A percentile compares a stretch with the other conserved stretches of the same genome.
These are phyloP conservation scores for Rhizopogon salebrosus DNA, from an alignment of 768 basidiomycete genomes.

Conservation along the genomic window DNA sequence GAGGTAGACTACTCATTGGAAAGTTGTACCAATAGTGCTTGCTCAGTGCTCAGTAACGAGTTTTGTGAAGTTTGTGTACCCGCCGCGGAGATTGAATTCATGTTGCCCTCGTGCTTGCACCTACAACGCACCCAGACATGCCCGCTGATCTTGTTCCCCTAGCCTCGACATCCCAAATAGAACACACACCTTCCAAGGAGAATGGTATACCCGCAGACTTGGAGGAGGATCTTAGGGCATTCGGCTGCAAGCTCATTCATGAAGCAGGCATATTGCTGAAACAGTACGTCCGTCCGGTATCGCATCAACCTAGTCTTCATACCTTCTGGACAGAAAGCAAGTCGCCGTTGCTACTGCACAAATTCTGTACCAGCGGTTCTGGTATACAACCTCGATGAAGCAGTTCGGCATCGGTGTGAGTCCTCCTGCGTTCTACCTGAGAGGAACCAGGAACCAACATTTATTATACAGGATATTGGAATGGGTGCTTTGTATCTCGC, in stretches of 20 bases:
- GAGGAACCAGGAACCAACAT: slow-evolving; percentile 6
- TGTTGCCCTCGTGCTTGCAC: too few relatives aligned
- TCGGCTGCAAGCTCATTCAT: slow-evolving; percentile 92
- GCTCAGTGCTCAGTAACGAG: too few relatives aligned
- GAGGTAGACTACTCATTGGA: slow-evolving; percentile 23
- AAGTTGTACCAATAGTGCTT: background rate
- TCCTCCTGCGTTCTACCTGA: slow-evolving; percentile 10
- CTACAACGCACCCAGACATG: slow-evolving; percentile 28
- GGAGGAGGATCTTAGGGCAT: slow-evolving; percentile 85
- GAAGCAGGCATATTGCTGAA: slow-evolving; percentile 88
- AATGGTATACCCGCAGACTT: slow-evolving; percentile 80
- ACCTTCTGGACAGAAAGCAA: slow-evolving; percentile 62
- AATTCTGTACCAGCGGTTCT: slow-evolving; percentile 94
- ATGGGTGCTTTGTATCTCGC: slow-evolving; percentile 87
- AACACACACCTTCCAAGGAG: slow-evolving; percentile 71
- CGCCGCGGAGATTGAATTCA: slow-evolving; percentile 2
- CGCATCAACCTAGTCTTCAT: background rate
- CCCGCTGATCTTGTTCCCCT: slow-evolving; percentile 66
- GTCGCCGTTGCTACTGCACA: slow-evolving; percentile 96
- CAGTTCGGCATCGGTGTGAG: slow-evolving; percentile 90
- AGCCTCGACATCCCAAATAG: slow-evolving; percentile 74
- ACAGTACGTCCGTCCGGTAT: slow-evolving; percentile 51
- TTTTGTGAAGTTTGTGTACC: background rate
- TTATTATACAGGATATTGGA: slow-evolving; percentile 60
- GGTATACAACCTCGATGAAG: slow-evolving; percentile 92